phyloP scores from a whole-genome alignment of 1,284 basidiomycete species.

The Coniophora puteana region DNA sequence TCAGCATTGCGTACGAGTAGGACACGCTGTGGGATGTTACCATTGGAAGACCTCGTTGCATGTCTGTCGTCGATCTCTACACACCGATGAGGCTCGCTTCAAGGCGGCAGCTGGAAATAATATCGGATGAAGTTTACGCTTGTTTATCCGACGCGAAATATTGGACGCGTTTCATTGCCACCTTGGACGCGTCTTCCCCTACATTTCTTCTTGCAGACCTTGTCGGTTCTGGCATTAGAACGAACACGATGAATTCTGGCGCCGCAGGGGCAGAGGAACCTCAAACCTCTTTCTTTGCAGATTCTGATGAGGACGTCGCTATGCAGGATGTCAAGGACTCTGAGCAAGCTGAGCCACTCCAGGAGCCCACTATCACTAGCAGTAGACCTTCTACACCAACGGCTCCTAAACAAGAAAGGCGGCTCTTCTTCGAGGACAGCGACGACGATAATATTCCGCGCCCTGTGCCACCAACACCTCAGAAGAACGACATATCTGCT shows the following conservation, averaged over 20 bases:
- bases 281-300: slow-evolving; percentile 41
- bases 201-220: no score
- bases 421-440: slow-evolving; percentile 55
- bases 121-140: not conserved
- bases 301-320: slow-evolving; percentile 36
- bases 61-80: slow-evolving; percentile 35
- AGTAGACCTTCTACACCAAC: no score
- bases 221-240: not conserved
- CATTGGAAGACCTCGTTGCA: slow-evolving; percentile 75
- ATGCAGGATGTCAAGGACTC: slow-evolving; percentile 25
- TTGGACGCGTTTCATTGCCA: no score
- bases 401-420: slow-evolving; percentile 18
- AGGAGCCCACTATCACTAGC: no score
- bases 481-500: slow-evolving; percentile 4
- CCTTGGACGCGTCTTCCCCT: no score
- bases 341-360: no score
- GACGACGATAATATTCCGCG: slow-evolving; percentile 46
- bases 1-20: slow-evolving; percentile 14
- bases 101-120: slow-evolving; percentile 15
- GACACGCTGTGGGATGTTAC: slow-evolving; percentile 31
- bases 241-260: slow-evolving; percentile 23
- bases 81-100: slow-evolving; percentile 9
- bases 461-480: slow-evolving; percentile 15
- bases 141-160: no score
- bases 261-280: slow-evolving; percentile 26